Evolutionary conservation across 1,139 yeast genomes (phyloP).

Genomic region (Yamadazyma blattariae): DNA sequence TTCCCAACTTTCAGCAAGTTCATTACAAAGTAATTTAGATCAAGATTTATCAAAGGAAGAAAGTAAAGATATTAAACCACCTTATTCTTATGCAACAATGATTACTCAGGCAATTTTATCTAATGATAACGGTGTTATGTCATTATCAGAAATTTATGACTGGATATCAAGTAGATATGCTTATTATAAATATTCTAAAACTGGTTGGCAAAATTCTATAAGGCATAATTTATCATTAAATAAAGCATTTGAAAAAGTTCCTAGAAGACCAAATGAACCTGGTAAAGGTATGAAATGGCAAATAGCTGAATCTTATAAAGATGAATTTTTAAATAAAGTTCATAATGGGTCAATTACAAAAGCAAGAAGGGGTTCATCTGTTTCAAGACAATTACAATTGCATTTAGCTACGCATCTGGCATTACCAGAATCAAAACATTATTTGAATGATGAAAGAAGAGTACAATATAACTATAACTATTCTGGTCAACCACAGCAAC

Average conservation of each 20-base stretch:
- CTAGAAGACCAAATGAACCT: constrained; percentile 92
- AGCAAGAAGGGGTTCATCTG: constrained; percentile 76
- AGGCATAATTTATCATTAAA: constrained; percentile 58
- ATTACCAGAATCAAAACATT: constrained; percentile 51
- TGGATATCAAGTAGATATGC: constrained; percentile 90
- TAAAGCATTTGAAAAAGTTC: constrained; percentile 82
- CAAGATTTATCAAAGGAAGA: constrained; percentile 86
- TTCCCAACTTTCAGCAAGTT: constrained; percentile 37
- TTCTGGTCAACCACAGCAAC: constrained; percentile 1
- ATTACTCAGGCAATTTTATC: constrained; percentile 95
- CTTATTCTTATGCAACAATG: constrained; percentile 96
- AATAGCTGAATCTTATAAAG: constrained; percentile 78
- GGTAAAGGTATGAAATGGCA: constrained; percentile 99
- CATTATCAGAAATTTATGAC: constrained; percentile 85
- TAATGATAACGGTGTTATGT: constrained; percentile 81
- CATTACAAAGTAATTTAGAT: constrained; percentile 47
- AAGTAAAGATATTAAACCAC: constrained; percentile 91
- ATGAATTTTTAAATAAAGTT: constrained; percentile 79
- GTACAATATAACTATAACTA: constrained; percentile 6
- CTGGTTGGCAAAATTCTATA: constrained; percentile 77
- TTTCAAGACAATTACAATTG: constrained; percentile 71
- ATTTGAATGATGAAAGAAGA: constrained; percentile 20
- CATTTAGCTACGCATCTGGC: constrained; percentile 71
- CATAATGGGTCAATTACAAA: constrained; percentile 70
- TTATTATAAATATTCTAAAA: constrained; percentile 83